Base-by-base conservation (phyloP, 495 filamentous ascomycete genomes). In the Annulohypoxylon moriforme region DNA sequence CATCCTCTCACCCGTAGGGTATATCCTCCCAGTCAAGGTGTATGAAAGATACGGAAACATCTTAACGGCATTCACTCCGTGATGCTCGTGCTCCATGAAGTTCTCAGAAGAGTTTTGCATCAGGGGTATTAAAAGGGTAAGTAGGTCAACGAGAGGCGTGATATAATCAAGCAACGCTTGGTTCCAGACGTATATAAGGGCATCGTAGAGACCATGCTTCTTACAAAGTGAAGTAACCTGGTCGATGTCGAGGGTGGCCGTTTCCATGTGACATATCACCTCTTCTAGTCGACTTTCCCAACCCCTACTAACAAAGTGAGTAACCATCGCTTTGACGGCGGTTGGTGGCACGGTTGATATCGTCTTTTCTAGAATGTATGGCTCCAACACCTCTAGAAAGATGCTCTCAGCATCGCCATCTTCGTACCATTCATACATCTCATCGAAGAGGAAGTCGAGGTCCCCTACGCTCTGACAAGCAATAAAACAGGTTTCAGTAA, bases 161-260 rank as follows among this genome's bases (percentile, higher is more conserved):
- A 97, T 91, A 72, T 95, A 97, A 80, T 99, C 96, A 70, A 82
- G 82, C 25, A 99, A 80, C 34, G 92, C 94, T 77, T 93, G 91
- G 58, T 96, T 98, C 95, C 96, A 99, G 64, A 98, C 92, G 78
- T 98, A 98, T 55, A 97, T 92, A 71, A 97, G 88, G 10, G 96
- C 96, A 82, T 99, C 96, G 73, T 97, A 98, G 5, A 99, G 88
- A 58, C 91, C 87, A 73, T 98, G 89, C 68, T 93, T 89, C 73
- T 94, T 96, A 85, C 96, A 99, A 3, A 99, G 86, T 14, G 87
- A 88, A 0, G 94, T 97, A 52, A 95, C 89, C 77, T 98, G 94
- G 74, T 99, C 94, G 75, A 98, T 91, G 73, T 99, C 96, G 80
- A 98, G 90, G 3, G 93, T 97, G 8, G 87, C 82, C 0, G 96